Evolutionary conservation across 2,329 filamentous ascomycete species (phyloP), one percentile per base, ranked within the genome.

Genomic region (Beauveria caledonica): DNA sequence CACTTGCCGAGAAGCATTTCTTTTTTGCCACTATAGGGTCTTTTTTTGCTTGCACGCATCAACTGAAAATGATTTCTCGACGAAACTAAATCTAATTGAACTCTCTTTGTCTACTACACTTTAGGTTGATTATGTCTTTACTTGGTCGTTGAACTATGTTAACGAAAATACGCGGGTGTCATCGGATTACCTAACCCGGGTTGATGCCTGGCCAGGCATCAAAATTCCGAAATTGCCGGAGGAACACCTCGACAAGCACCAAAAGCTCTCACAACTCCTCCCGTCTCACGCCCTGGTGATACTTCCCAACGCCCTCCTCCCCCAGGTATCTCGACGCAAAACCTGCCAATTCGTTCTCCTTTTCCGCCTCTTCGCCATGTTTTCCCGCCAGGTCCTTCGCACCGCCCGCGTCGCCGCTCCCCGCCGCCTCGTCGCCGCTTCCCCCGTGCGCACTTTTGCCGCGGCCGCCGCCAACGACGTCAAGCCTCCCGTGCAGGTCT

Each of bases 401-500:
- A 76, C 80, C 71, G 76, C 78, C 72, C 77, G 81, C 72, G 76
- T 80, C 70, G 80, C 81, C 68, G 79, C 83, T 73, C 80, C 87
- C 76, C 78, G 87, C 74, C 81, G 84, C 69, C 76, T 83, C 64
- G 60, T 68, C 62, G 67, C 69, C 65, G 68, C 73, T 72, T 80
- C 79, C 71, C 81, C 84, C 71, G 78, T 85, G 77, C 88, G 92
- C 76, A 85, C 84, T 76, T 97, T 91, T 72, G 89, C 90, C 78
- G 91, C 91, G 69, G 80, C 84, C 71, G 75, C 85, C 68, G 75
- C 81, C 71, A 79, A 85, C 74, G 85, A 87, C 63, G 78, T 86
- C 76, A 92, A 90, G 83, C 86, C 93, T 70, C 94, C 94, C 68
- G 82, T 97, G 74, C 85, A 92, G 70, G 85, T 99, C 73, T 99